Percentiles rank a stretch among this genome's conserved stretches.
phyloP scores from a whole-genome alignment of 495 filamentous ascomycete genomes.

The Aspergillus saccharolyticus region DNA sequence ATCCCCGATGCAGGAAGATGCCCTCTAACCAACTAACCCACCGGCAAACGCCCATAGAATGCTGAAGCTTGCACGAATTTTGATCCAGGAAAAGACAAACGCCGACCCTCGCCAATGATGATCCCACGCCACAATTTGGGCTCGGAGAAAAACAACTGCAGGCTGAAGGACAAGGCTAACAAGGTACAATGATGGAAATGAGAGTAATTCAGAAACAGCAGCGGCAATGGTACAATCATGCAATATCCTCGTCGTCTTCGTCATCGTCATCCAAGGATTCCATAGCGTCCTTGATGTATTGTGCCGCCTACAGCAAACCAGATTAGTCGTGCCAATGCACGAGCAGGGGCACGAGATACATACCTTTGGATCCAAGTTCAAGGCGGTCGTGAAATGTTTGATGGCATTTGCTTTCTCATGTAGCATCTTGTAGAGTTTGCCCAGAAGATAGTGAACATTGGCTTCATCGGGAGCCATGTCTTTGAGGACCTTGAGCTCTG shows the following conservation, averaged over 20 bases:
- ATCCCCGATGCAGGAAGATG: constrained; percentile 27
- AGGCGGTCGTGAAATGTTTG: constrained; percentile 84
- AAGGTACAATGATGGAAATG: neutral
- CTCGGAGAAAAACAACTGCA: constrained; percentile 3
- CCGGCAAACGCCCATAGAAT: constrained; percentile 37
- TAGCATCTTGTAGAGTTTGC: constrained; percentile 76
- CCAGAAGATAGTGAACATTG: constrained; percentile 89
- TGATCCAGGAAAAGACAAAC: constrained; percentile 26
- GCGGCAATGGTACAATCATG: constrained; percentile 19
- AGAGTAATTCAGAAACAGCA: neutral
- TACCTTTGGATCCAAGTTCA: constrained; percentile 97
- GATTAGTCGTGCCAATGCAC: constrained; percentile 16
- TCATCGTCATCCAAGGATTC: constrained; percentile 83
- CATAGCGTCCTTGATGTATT: constrained; percentile 89
- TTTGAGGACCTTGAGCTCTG: constrained; percentile 76
- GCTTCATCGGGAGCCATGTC: constrained; percentile 91
- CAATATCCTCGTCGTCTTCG: constrained; percentile 63
- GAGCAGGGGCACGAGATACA: constrained; percentile 1
- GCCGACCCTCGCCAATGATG: constrained; percentile 17
- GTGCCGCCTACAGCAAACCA: constrained; percentile 59
- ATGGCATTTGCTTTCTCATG: constrained; percentile 77
- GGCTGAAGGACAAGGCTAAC: neutral
- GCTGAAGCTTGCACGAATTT: constrained; percentile 25
- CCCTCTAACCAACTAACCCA: constrained; percentile 27
- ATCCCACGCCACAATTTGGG: constrained; percentile 8